Evolutionary conservation across 106 monocot genomes (phyloP).

Genomic region (Apostasia shenzhenica): DNA sequence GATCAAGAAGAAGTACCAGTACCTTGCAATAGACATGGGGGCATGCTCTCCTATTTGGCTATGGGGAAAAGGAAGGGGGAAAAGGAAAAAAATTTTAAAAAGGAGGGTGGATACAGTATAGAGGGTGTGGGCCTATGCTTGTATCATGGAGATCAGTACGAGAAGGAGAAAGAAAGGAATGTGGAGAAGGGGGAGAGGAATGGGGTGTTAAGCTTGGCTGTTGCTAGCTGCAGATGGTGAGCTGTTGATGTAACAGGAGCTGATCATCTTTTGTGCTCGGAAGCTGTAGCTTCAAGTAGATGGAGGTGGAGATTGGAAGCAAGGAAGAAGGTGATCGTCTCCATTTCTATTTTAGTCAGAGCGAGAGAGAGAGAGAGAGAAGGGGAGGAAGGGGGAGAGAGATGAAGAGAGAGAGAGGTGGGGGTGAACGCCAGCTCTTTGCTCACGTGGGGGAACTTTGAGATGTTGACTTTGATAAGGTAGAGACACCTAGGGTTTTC

Average conservation of each 20-base stretch:
- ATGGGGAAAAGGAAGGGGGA: slow-evolving; percentile 3
- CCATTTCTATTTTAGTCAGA: background rate
- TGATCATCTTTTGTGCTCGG: slow-evolving; percentile 7
- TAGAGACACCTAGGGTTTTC: too few species aligned
- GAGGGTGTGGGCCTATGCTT: slow-evolving; percentile 24
- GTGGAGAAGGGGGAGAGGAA: slow-evolving; percentile 14
- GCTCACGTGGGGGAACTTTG: too few species aligned
- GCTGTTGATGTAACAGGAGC: slow-evolving; percentile 5
- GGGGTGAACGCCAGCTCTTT: too few species aligned
- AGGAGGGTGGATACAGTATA: slow-evolving; percentile 38
- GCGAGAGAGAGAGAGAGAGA: background rate
- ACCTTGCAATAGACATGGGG: slow-evolving; percentile 80
- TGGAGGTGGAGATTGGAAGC: background rate
- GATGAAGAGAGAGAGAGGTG: too few species aligned
- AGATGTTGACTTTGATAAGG: too few species aligned
- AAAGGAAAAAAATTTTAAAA: slow-evolving; percentile 55
- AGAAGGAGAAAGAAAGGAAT: slow-evolving; percentile 13
- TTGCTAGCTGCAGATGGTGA: slow-evolving; percentile 22
- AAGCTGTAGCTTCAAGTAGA: slow-evolving; percentile 13
- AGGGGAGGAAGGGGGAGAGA: background rate
- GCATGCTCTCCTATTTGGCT: slow-evolving; percentile 33
- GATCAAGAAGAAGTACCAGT: slow-evolving; percentile 1
- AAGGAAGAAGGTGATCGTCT: background rate
- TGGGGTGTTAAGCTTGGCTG: slow-evolving; percentile 8
- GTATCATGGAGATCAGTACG: slow-evolving; percentile 20